Evolutionary conservation across 306 rosid genomes (phyloP).

Genomic region (Quercus aquifolioides): DNA sequence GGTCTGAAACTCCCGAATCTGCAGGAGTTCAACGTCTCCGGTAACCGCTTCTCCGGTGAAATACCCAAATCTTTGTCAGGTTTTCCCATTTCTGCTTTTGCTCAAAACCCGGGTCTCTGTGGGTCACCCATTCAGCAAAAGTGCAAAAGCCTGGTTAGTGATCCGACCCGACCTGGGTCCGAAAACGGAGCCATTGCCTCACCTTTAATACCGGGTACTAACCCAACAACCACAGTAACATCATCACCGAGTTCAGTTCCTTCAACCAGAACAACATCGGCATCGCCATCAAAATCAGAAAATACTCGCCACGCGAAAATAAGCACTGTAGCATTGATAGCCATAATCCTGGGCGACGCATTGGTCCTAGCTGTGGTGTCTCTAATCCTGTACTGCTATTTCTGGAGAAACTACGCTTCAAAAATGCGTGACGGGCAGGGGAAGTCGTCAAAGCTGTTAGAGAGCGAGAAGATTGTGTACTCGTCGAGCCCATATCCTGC

Average conservation of each 20-base stretch:
- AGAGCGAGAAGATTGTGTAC: constrained; percentile 68
- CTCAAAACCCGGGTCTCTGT: constrained; percentile 51
- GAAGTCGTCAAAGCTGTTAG: constrained; percentile 50
- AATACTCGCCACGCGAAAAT: constrained; percentile 26
- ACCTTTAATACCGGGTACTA: constrained; percentile 38
- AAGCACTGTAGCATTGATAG: constrained; percentile 48
- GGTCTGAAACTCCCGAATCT: constrained; percentile 40
- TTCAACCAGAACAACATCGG: constrained; percentile 3
- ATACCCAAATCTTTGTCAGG: constrained; percentile 55
- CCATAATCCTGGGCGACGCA: constrained; percentile 61
- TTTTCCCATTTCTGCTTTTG: constrained; percentile 55
- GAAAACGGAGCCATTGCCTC: constrained; percentile 63
- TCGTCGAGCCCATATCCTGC: constrained; percentile 82
- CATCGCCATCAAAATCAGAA: constrained; percentile 11
- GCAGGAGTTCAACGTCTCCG: constrained; percentile 65
- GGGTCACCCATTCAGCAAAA: constrained; percentile 49
- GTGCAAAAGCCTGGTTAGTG: constrained; percentile 28
- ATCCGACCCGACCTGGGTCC: constrained; percentile 75
- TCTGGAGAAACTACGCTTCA: constrained; percentile 39
- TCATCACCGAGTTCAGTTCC: constrained; percentile 74
- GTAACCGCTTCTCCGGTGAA: constrained; percentile 50
- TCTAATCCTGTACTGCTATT: constrained; percentile 68
- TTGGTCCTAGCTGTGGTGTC: constrained; percentile 51
- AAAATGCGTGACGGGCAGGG: constrained; percentile 45
- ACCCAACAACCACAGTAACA: constrained; percentile 34